Conservation (phyloP, 2,329 filamentous ascomycete species). For the Nemania bipapillata region DNA sequence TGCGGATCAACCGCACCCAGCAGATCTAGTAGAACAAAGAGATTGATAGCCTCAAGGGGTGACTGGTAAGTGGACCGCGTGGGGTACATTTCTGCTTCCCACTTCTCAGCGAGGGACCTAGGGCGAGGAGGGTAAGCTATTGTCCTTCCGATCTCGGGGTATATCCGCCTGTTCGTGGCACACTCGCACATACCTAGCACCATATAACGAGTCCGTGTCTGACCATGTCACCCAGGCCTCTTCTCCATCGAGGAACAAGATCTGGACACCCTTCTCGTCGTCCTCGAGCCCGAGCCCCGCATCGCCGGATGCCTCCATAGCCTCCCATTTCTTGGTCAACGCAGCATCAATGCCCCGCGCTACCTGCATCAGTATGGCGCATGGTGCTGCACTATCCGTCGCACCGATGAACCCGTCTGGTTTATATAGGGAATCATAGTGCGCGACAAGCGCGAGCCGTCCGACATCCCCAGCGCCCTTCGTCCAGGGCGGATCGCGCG, state of each 20-base stretch:
- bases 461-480: constrained; percentile 75
- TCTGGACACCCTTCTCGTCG: constrained; percentile 84
- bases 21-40: constrained; percentile 92
- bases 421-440: constrained; percentile 86
- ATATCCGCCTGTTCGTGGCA: too few species aligned
- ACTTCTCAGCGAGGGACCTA: constrained; percentile 78
- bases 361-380: constrained; percentile 90
- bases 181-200: constrained; percentile 73
- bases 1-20: constrained; percentile 75
- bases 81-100: constrained; percentile 77
- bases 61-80: constrained; percentile 79
- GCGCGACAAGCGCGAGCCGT: constrained; percentile 86
- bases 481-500: constrained; percentile 87
- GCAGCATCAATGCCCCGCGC: constrained; percentile 82
- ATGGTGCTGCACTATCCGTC: constrained; percentile 91
- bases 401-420: constrained; percentile 92
- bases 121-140: background rate
- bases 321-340: constrained; percentile 82
- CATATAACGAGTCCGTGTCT: constrained; percentile 85
- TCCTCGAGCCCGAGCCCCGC: constrained; percentile 70
- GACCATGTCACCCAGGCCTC: constrained; percentile 89
- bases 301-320: constrained; percentile 71
- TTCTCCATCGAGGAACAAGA: constrained; percentile 90
- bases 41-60: constrained; percentile 79
- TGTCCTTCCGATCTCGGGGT: background rate